Evolutionary conservation across 176 grass and related monocot genomes (phyloP), one percentile per base, ranked within the genome.

Genomic region (Guadua angustifolia): DNA sequence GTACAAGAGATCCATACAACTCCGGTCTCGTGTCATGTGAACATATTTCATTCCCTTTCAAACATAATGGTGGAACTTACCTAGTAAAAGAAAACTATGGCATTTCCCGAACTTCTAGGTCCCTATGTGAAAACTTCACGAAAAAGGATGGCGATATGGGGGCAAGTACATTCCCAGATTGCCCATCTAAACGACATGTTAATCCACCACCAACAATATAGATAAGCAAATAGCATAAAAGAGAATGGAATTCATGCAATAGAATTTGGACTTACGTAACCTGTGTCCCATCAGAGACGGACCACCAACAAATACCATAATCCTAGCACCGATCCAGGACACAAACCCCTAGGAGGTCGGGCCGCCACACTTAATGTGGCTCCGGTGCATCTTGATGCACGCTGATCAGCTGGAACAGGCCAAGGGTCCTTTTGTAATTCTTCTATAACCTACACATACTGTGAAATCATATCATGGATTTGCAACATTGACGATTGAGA

Each of bases 281-380:
- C 90, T n/a, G 67, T 82, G 82, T 73, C 92, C 95, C 43, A 88
- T 88, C 44, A 92, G 94, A 55, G 90, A 91, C 81, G 95, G 95
- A 8, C 92, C 95, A 80, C 92, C 90, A 24, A 94, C 75, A 88
- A 98, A 97, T 26, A 90, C 90, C 95, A 98, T 98, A 79, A 98
- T 98, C 79, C 95, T 94, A 86, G 90, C 95, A 88, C 92, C 95
- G 92, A 93, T 79, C 90, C 92, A 79, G 95, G 10, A 98, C 90
- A 69, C 95, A 97, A 78, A 97, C 84, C 44, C 94, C 94, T 39
- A 98, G 79, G 66, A 93, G 80, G 72, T n/a, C 84, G 66, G 77
- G 92, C 90, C 45, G 92, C 95, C 81, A 93, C 89, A 91, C 90
- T 94, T 81, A 94, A 83, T 52, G 92, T 90, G 63, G 79, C 84